Percentiles rank a stretch among this genome's conserved stretches.
These are phyloP conservation scores for Chenopodium berlandieri DNA, from an alignment of 148 eudicot genomes.

Conservation along the genomic window DNA sequence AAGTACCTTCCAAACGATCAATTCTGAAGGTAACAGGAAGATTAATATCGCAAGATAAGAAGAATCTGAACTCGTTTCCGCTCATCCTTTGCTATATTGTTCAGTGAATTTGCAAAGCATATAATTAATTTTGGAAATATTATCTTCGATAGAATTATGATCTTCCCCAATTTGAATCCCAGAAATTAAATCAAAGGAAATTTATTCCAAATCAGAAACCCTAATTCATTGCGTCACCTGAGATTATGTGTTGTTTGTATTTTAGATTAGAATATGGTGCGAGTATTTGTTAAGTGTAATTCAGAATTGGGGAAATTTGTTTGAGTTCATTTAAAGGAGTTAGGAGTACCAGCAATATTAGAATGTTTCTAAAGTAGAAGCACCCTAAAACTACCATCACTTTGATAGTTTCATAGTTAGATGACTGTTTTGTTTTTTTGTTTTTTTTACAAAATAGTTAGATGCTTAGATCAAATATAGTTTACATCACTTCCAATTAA, in stretches of 20 bases:
- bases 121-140: neutral
- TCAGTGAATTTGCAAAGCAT: neutral
- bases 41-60: slow-evolving; percentile 90
- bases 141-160: neutral
- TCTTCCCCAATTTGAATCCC: neutral
- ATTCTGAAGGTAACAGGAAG: slow-evolving; percentile 75
- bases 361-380: no score
- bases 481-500: no score
- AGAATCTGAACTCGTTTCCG: slow-evolving; percentile 79
- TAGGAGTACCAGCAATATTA: no score
- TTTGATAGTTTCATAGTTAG: no score
- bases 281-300: no score
- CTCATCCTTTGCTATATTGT: slow-evolving; percentile 37
- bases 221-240: neutral
- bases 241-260: neutral
- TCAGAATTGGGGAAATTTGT: no score
- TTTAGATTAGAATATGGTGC: no score
- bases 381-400: no score
- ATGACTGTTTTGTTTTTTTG: no score
- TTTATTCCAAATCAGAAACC: neutral
- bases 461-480: no score
- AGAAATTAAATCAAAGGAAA: neutral
- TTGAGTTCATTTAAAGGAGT: no score
- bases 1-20: slow-evolving; percentile 69
- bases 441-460: no score